Evolutionary conservation across 78 protist genomes (phyloP).

Genomic region (Diacronema lutheri): DNA sequence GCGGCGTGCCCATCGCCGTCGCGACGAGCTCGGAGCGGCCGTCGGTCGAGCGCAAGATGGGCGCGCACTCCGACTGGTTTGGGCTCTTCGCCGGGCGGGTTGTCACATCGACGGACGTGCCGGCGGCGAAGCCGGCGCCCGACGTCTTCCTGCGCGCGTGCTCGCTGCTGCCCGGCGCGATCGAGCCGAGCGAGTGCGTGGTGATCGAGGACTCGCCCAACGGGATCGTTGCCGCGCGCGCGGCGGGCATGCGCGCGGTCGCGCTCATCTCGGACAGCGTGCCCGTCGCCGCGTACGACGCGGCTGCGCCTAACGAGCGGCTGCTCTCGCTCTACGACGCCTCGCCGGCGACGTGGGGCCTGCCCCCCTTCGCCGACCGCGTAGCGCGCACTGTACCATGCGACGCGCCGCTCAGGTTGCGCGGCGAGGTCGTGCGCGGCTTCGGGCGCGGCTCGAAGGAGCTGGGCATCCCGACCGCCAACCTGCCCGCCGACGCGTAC

Average conservation of each 20-base stretch:
- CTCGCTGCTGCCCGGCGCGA: neutral
- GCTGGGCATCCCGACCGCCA: conserved; percentile 21
- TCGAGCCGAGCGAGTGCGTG: neutral
- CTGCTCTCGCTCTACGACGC: too few species aligned
- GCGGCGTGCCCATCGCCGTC: conserved; percentile 11
- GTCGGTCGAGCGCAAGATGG: neutral
- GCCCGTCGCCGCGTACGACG: too few species aligned
- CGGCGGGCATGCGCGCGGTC: conserved; percentile 23
- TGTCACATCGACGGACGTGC: neutral
- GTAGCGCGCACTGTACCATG: too few species aligned
- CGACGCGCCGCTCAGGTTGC: neutral
- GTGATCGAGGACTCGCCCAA: conserved; percentile 38
- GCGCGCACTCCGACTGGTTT: neutral
- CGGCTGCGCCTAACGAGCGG: too few species aligned
- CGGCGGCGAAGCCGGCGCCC: conserved; percentile 24
- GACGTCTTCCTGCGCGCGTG: conserved; percentile 14
- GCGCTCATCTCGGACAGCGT: too few species aligned
- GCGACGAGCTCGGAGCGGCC: neutral
- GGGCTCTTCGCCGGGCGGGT: neutral
- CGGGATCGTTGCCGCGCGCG: conserved; percentile 20
- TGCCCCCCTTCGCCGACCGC: too few species aligned
- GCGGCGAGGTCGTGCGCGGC: conserved; percentile 16
- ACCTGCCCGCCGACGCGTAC: neutral
- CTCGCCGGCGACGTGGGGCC: too few species aligned
- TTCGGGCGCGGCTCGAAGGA: conserved; percentile 17